Conservation (phyloP, 2,329 filamentous ascomycete species). For the Tolypocladium sp. region DNA sequence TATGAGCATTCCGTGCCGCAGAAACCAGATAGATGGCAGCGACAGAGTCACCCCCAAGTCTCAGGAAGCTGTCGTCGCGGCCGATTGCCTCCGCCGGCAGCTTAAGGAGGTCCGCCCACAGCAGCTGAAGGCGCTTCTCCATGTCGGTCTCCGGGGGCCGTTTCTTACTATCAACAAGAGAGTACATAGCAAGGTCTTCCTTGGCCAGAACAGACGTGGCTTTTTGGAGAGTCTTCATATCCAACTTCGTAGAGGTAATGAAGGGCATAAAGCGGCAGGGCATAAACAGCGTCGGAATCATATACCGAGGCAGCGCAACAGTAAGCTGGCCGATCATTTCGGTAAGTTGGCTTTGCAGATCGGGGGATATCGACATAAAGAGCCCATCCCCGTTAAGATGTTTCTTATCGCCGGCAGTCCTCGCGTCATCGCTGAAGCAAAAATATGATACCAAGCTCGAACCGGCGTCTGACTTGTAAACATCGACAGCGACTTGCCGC, state of each 20-base stretch:
- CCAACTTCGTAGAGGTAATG: conserved; percentile 8
- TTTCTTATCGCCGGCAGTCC: neutral
- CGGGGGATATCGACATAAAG: neutral
- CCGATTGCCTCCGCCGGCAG: neutral
- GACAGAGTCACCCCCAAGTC: conserved; percentile 7
- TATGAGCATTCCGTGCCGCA: neutral
- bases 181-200: neutral
- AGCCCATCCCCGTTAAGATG: neutral
- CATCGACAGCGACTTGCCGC: neutral
- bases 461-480: neutral
- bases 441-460: neutral
- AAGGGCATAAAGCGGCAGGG: conserved; percentile 4
- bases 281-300: neutral
- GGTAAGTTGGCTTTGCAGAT: neutral
- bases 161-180: neutral
- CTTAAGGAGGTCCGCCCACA: conserved; percentile 3
- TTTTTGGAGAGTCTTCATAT: conserved; percentile 3
- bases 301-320: conserved; percentile 2
- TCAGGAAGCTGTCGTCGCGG: neutral
- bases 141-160: neutral
- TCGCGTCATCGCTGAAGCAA: neutral
- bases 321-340: neutral
- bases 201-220: no score
- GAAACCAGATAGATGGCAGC: conserved; percentile 2
- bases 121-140: neutral